These are phyloP conservation scores for Eucalyptus sideroxylon DNA, from an alignment of 345 rosid genomes.

Conservation along the genomic window DNA sequence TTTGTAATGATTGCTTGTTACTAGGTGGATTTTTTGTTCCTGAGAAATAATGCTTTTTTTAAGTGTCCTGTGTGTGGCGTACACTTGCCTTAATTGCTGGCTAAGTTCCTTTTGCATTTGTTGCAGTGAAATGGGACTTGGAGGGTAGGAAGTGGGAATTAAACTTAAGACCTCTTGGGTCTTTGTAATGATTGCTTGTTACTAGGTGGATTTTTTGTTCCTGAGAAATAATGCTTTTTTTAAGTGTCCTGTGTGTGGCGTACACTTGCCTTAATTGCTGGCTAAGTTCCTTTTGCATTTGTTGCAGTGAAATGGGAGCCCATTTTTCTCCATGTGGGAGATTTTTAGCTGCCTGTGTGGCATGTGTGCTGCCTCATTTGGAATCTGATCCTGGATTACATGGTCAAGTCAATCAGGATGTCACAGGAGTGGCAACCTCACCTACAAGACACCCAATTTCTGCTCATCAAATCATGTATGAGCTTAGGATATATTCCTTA, in stretches of 20 bases:
- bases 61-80: neutral
- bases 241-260: neutral
- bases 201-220: neutral
- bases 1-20: neutral
- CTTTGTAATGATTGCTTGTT: neutral
- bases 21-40: neutral
- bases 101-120: too few relatives aligned
- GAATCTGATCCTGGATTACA: constrained; percentile 82
- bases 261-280: neutral
- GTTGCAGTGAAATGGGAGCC: constrained; percentile 96
- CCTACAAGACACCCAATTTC: constrained; percentile 94
- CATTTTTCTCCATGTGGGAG: constrained; percentile 99
- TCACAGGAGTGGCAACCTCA: constrained; percentile 62
- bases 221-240: neutral
- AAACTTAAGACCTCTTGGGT: neutral
- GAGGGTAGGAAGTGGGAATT: neutral
- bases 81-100: too few relatives aligned
- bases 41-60: neutral
- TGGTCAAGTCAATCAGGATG: constrained; percentile 46
- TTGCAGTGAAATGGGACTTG: neutral
- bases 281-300: neutral
- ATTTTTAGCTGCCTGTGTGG: constrained; percentile 95
- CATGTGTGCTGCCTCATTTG: constrained; percentile 72
- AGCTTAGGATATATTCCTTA: constrained; percentile 92
- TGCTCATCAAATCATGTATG: constrained; percentile 88